Base-by-base conservation (phyloP, 1,284 basidiomycete species). In the Phlebopus sp. region DNA sequence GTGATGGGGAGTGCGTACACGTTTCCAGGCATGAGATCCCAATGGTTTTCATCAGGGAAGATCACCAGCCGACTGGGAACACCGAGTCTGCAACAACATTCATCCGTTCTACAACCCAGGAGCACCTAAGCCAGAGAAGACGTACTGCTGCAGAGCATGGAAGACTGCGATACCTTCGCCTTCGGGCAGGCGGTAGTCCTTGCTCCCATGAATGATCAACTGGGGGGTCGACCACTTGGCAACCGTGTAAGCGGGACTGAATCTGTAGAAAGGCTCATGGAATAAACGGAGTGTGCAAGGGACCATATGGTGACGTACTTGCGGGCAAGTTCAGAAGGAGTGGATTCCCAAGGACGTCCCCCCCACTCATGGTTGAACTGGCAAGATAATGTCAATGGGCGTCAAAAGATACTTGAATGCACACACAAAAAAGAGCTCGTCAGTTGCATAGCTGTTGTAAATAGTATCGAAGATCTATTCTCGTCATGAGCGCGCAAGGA, bases 41-140 rank as follows among this genome's bases (percentile, higher is more conserved):
- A 95, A 66, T 96, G 93, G 60, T 96, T 96, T 73, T 97, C 94
- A 59, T 92, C 85, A 0, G 90, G 90, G 78, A 97, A 97, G 56
- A 94, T 83, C 9, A 97, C 79, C 42, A 97, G 76, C 42, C 94
- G 81, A 53, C 82, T 88, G 5, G 89, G 88, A 25, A 97, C 71
- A 11, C 81, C 82, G 43, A 76, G 79, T 56, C 91, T 91, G 51
- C 42, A 53, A 40, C 1, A 25, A 40, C 1, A 25, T 37, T 19
- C 15, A 40, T 32, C 15, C 25, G n/a, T 47, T 41, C 46, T 35
- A 3, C 31, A 27, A 21, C 10, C 21, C 38, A 38, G 14, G 25
- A 21, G 19, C 11, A 41, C 37, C 5, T 29, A 29, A 15, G n/a
- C 37, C 27, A 21, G 37, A 13, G 10, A 18, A n/a, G 10, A 75